These are phyloP conservation scores for Neonectria sp. DNA, from an alignment of 2,329 filamentous ascomycete species.

Conservation along the genomic window DNA sequence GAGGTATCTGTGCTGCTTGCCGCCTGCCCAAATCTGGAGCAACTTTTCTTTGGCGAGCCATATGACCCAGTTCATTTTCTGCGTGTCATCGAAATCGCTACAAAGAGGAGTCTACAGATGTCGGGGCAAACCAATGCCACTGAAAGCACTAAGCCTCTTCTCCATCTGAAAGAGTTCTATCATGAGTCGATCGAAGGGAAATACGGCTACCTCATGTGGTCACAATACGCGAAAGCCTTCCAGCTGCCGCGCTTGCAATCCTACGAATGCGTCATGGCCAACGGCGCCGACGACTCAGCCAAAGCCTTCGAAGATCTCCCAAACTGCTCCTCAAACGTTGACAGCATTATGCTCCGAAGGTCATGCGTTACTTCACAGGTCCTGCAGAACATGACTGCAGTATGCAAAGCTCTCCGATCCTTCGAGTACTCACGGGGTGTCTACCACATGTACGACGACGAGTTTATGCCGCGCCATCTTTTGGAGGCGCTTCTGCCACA, in stretches of 20 bases:
- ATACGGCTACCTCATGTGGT: conserved; percentile 2
- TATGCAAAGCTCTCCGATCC: conserved; percentile 17
- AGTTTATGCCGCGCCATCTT: conserved; percentile 23
- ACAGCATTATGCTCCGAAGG: conserved; percentile 15
- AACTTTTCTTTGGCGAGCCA: conserved; percentile 13
- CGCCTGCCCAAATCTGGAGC: conserved; percentile 1
- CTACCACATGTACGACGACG: conserved; percentile 7
- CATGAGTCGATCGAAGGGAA: background rate
- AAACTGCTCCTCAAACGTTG: conserved; percentile 4
- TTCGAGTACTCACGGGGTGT: conserved; percentile 10
- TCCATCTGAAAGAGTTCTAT: conserved; percentile 10
- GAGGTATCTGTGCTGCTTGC: conserved; percentile 4
- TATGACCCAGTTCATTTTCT: background rate
- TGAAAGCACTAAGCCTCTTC: background rate
- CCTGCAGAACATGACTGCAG: background rate
- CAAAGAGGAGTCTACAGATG: background rate
- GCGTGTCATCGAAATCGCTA: background rate
- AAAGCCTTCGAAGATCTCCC: background rate
- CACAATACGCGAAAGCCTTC: background rate
- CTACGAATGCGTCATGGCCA: conserved; percentile 15
- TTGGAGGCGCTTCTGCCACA: conserved; percentile 22
- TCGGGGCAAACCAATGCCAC: background rate
- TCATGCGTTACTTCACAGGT: background rate
- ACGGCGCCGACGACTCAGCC: background rate
- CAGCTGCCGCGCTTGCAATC: conserved; percentile 12